phyloP scores from a whole-genome alignment of 2,329 filamentous ascomycete genomes.

The Fusarium cicatricum region DNA sequence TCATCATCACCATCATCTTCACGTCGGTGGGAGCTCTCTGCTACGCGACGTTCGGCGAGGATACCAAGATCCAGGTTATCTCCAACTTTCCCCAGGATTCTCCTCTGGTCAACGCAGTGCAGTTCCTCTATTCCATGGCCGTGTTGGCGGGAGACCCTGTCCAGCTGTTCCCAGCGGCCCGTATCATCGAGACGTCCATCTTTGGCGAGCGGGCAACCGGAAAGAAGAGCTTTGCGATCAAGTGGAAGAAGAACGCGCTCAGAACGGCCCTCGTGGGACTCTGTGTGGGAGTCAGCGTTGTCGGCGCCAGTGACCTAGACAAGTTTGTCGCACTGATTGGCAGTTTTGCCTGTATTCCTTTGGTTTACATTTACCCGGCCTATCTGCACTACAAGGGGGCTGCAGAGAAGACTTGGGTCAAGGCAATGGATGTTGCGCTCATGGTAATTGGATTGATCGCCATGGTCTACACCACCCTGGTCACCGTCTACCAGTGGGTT shows the following conservation, averaged over 20 bases:
- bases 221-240: constrained; percentile 69
- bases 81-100: constrained; percentile 77
- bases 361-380: constrained; percentile 81
- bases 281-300: constrained; percentile 68
- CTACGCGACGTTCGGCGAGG: constrained; percentile 75
- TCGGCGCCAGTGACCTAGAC: constrained; percentile 74
- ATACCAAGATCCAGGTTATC: constrained; percentile 77
- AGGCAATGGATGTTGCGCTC: constrained; percentile 67
- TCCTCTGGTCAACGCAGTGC: constrained; percentile 77
- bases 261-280: constrained; percentile 63
- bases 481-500: constrained; percentile 59
- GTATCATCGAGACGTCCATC: constrained; percentile 73
- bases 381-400: constrained; percentile 74
- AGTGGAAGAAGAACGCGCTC: constrained; percentile 80
- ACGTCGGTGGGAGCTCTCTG: constrained; percentile 76
- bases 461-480: constrained; percentile 75
- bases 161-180: constrained; percentile 76
- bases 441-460: constrained; percentile 70
- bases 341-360: constrained; percentile 75
- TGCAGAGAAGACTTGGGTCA: constrained; percentile 63
- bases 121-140: constrained; percentile 77
- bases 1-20: constrained; percentile 76
- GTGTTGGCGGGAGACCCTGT: constrained; percentile 78
- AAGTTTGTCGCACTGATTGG: constrained; percentile 79
- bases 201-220: constrained; percentile 72